Percentiles rank a stretch among this genome's conserved stretches.
Conservation (phyloP, 2,329 filamentous ascomycete species). For the Aspergillus fijiensis region DNA sequence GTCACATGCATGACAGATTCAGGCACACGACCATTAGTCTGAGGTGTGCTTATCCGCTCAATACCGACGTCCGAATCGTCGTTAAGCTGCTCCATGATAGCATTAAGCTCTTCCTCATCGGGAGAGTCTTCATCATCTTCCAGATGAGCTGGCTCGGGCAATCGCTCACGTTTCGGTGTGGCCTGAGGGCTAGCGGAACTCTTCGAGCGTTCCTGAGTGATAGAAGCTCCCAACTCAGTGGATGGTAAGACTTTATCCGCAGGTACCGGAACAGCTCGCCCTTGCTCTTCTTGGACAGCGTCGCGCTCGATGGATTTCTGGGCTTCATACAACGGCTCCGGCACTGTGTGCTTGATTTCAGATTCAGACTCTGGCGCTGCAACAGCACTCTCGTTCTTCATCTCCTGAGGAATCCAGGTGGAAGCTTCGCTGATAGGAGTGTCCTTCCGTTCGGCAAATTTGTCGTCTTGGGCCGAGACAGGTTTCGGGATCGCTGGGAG, state of each 20-base stretch:
- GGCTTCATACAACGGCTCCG: slow-evolving; percentile 13
- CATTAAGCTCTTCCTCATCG: slow-evolving; percentile 75
- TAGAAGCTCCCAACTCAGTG: slow-evolving; percentile 51
- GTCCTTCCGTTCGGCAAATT: slow-evolving; percentile 26
- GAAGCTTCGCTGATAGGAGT: slow-evolving; percentile 41
- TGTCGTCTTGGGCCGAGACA: slow-evolving; percentile 45
- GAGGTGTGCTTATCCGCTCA: slow-evolving; percentile 56
- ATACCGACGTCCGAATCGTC: slow-evolving; percentile 72
- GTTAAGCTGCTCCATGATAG: slow-evolving; percentile 83
- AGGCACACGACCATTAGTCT: slow-evolving; percentile 23
- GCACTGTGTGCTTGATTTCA: slow-evolving; percentile 14
- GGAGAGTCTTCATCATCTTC: slow-evolving; percentile 34
- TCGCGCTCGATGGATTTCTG: slow-evolving; percentile 1
- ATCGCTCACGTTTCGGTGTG: slow-evolving; percentile 22
- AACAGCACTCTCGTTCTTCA: slow-evolving; percentile 48
- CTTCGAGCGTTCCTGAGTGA: slow-evolving; percentile 28
- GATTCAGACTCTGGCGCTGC: slow-evolving; percentile 46
- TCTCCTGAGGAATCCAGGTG: slow-evolving; percentile 63
- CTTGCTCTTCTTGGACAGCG: slow-evolving; percentile 6
- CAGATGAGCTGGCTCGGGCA: slow-evolving; percentile 11
- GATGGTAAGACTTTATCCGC: slow-evolving; percentile 60
- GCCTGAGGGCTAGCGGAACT: slow-evolving; percentile 30
- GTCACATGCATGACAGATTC: slow-evolving; percentile 50
- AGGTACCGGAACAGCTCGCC: slow-evolving; percentile 16
- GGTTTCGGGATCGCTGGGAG: slow-evolving; percentile 29